Percentiles rank a stretch among this genome's conserved stretches.
Conservation (phyloP, 1,284 basidiomycete genomes). For the Xerocomus cyaneibrunnescens region DNA sequence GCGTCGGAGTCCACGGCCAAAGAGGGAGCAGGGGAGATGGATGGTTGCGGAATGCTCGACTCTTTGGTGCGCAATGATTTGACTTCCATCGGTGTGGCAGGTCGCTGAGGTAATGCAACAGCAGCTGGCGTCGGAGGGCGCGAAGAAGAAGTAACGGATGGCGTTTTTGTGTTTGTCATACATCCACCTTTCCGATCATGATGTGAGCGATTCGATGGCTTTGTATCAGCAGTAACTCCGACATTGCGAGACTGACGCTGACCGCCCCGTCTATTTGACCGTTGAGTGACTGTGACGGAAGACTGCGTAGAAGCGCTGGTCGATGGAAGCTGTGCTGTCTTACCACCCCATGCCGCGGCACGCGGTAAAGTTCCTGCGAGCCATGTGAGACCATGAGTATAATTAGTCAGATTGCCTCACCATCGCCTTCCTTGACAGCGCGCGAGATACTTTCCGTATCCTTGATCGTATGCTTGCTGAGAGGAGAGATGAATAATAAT, state of each 20-base stretch:
- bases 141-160: constrained; percentile 57
- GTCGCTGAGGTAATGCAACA: constrained; percentile 40
- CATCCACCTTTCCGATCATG: constrained; percentile 41
- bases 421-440: constrained; percentile 60
- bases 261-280: constrained; percentile 44
- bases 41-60: constrained; percentile 36
- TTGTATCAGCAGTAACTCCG: constrained; percentile 38
- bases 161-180: constrained; percentile 39
- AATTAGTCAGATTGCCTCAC: constrained; percentile 39
- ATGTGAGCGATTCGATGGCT: constrained; percentile 34
- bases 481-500: constrained; percentile 18
- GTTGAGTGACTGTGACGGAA: constrained; percentile 30
- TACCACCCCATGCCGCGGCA: constrained; percentile 81
- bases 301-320: constrained; percentile 21
- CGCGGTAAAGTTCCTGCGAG: constrained; percentile 61
- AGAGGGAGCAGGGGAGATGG: constrained; percentile 52
- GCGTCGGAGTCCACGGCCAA: constrained; percentile 41
- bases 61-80: constrained; percentile 46
- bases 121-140: constrained; percentile 60
- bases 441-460: constrained; percentile 68
- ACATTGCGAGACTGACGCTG: constrained; percentile 42
- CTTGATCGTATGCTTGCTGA: constrained; percentile 85
- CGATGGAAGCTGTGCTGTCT: constrained; percentile 37
- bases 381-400: constrained; percentile 7
- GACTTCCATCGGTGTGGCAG: constrained; percentile 46